phyloP scores from a whole-genome alignment of 495 filamentous ascomycete genomes.

The Gamarada debralockiae region DNA sequence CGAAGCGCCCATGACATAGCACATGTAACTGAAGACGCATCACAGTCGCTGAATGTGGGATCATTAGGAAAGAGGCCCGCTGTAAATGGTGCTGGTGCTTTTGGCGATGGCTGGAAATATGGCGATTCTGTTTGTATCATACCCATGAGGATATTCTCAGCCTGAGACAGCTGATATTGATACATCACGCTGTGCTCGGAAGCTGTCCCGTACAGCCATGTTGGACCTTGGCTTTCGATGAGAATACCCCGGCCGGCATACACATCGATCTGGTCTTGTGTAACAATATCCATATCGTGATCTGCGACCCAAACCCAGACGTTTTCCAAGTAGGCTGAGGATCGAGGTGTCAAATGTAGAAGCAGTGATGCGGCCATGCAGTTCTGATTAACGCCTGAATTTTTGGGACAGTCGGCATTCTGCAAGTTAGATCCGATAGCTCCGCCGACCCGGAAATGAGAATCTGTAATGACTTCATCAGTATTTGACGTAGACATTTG shows the following conservation, averaged over 20 bases:
- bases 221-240: constrained; percentile 46
- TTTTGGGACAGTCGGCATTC: constrained; percentile 32
- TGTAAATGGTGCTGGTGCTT: constrained; percentile 55
- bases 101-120: constrained; percentile 64
- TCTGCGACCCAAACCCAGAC: constrained; percentile 59
- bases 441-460: constrained; percentile 43
- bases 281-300: constrained; percentile 44
- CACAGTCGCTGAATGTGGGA: constrained; percentile 37
- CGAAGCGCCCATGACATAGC: constrained; percentile 29
- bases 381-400: constrained; percentile 44
- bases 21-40: constrained; percentile 49
- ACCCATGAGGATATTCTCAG: constrained; percentile 66
- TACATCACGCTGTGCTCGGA: constrained; percentile 77
- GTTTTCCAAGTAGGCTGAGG: too few species aligned
- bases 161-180: constrained; percentile 73
- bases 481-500: too few species aligned
- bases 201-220: constrained; percentile 59
- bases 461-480: too few species aligned
- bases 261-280: constrained; percentile 65
- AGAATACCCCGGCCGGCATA: constrained; percentile 33
- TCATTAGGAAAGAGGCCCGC: constrained; percentile 45
- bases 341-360: too few species aligned
- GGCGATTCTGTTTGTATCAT: constrained; percentile 85
- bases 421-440: constrained; percentile 37
- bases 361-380: background rate